Evolutionary conservation across 179 eudicot genomes (phyloP).

Genomic region (Pouteria campechiana): DNA sequence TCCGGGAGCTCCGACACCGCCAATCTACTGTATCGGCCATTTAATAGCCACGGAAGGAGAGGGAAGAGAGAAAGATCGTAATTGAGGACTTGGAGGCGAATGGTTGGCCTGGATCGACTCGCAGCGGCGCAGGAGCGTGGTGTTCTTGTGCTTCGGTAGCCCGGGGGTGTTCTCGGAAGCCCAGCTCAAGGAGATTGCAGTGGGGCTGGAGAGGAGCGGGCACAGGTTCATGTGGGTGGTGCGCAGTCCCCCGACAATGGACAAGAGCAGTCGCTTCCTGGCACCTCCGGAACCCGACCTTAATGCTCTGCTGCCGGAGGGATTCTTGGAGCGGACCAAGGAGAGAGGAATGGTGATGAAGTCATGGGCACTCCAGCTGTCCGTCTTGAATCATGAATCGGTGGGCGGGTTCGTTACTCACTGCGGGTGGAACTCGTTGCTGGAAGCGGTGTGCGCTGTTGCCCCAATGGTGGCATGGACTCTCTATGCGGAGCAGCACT

Average conservation of each 20-base stretch:
- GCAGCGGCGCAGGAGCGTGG: constrained; percentile 39
- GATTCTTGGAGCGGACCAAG: constrained; percentile 35
- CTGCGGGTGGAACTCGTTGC: constrained; percentile 64
- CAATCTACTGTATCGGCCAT: constrained; percentile 30
- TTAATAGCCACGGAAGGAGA: constrained; percentile 5
- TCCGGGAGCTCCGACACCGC: constrained; percentile 20
- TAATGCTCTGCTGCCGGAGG: constrained; percentile 30
- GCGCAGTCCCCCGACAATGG: constrained; percentile 23
- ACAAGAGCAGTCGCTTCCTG: constrained; percentile 3
- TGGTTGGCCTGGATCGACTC: constrained; percentile 43
- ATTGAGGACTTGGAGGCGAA: neutral
- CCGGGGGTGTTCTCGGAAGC: constrained; percentile 17
- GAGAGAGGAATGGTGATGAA: constrained; percentile 36
- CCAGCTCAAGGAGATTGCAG: constrained; percentile 41
- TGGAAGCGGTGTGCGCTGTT: constrained; percentile 38
- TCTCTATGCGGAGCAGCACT: constrained; percentile 45
- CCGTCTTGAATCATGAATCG: constrained; percentile 30
- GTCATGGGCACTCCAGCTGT: constrained; percentile 55
- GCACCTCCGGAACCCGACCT: constrained; percentile 30
- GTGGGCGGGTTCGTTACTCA: constrained; percentile 55
- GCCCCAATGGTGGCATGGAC: constrained; percentile 62
- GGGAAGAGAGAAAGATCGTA: too few species aligned
- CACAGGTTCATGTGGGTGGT: constrained; percentile 56
- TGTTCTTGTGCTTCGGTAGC: constrained; percentile 49
- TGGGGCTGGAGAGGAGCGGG: constrained; percentile 44